Evolutionary conservation across 169 alveolate species (phyloP), one percentile per base, ranked within the genome.

Genomic region (Babesia bovis): DNA sequence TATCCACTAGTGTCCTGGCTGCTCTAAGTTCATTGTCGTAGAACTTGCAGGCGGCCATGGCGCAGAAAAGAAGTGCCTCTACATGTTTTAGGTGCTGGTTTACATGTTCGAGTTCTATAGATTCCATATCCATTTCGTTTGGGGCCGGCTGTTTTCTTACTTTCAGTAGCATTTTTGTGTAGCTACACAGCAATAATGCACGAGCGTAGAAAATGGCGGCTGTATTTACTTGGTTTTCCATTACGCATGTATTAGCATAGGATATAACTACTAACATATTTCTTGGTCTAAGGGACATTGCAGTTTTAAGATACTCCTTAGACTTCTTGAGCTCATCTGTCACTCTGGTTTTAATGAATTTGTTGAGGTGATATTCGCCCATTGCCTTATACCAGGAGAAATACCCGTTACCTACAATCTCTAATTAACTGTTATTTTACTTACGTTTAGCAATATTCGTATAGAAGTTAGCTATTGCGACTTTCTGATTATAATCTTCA

Each of bases 31-130:
- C 77, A 15, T 45, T 45, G 33, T 33, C 45, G 45, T 4, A 47
- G 41, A 67, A 78, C 61, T 60, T 73, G 69, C 82, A 78, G 1
- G 69, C 33, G 17, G 86, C 67, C 12, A 78, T 55, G 9, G 86
- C 73, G 41, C 52, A 78, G 26, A 78, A 49, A 15, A 78, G 30
- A 26, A 61, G 42, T 4, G 86, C 72, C 53, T 78, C 60, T 19
- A 78, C 33, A 50, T 66, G 72, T 40, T 23, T 42, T 4, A 55
- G 32, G 26, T 78, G 86, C 33, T 36, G n/a, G 0, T 21, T 45
- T 61, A 57, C n/a, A 36, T 63, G 70, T 23, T 35, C 23, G 33
- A 57, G 19, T 33, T 78, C 77, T 13, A 41, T 15, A 12, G n/a
- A 25, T 4, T 30, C 12, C 32, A 7, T 5, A 19, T 47, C 32